Evolutionary conservation across 305 asterid genomes (phyloP), one percentile per base, ranked within the genome.

Genomic region (Fraxinus sp.): DNA sequence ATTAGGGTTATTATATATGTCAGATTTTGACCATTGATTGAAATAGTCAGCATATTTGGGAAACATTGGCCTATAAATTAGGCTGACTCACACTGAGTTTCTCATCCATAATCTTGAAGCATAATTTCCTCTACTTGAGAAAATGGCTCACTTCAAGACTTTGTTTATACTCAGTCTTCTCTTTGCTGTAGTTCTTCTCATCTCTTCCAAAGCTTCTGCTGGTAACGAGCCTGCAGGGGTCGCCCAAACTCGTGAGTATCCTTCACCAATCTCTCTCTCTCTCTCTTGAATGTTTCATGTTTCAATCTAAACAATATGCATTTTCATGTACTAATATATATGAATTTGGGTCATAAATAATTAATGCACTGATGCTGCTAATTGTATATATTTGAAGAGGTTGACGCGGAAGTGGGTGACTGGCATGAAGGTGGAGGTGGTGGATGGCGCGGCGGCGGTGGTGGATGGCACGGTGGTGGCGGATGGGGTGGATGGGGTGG

Each of bases 161-260:
- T 74, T 83, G 26, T 70, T 87, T 62, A 72, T 84, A 68, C 55
- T 86, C 22, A 84, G 84, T 83, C 86, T 87, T 85, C 80, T 87
- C 52, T 68, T 83, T 26, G 77, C 85, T 79, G n/a, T 87, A 39
- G 39, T 83, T 28, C 74, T 87, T 6, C 28, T 78, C 39, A 55
- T 80, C 79, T 83, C 86, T 35, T 82, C 80, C 77, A 81, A 78
- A 36, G 88, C 78, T 75, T 83, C 84, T 35, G 88, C 28, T 26
- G 28, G 82, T 44, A 18, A n/a, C 4, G 86, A 72, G 9, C 86
- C 85, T 7, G 83, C 36, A 4, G 77, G 57, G 33, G 57, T 72
- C 0, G 22, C 74, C 13, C 74, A 87, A 52, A 77, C 86, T 57
- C 74, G 87, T 83, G 49, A 86, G 85, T 59, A 32, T 59, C 44